These are phyloP conservation scores for Macaranga tanarius DNA, from an alignment of 441 rosid genomes.

Conservation along the genomic window DNA sequence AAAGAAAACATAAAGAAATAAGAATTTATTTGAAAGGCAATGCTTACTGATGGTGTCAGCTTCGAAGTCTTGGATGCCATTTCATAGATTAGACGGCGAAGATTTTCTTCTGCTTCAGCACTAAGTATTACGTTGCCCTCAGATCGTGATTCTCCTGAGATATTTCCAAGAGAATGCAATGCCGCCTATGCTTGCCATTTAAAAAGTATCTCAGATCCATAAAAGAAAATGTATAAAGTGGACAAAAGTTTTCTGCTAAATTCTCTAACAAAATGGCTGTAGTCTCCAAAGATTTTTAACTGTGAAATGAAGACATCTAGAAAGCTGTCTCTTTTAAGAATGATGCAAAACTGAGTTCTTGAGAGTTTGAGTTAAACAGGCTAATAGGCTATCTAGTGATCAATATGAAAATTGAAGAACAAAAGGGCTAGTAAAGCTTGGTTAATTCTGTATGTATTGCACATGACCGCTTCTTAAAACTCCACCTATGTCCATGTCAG, in stretches of 20 bases:
- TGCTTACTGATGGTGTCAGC: conserved; percentile 75
- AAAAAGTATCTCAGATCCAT: conserved; percentile 18
- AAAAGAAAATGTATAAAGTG: background rate
- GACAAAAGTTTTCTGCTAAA: background rate
- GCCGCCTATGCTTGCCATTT: conserved; percentile 62
- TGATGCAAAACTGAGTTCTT: background rate
- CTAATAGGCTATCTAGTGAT: background rate
- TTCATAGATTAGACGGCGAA: conserved; percentile 62
- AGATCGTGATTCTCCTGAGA: conserved; percentile 65
- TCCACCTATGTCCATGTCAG: no score
- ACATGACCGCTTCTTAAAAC: background rate
- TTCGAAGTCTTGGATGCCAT: conserved; percentile 72
- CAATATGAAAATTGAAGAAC: background rate
- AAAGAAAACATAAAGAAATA: background rate
- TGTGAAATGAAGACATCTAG: background rate
- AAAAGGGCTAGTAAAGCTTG: background rate
- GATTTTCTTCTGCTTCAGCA: conserved; percentile 72
- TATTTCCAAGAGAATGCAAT: conserved; percentile 72
- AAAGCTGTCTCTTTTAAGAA: conserved; percentile 3
- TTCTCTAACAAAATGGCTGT: background rate
- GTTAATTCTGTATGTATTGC: background rate
- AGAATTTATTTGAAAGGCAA: conserved; percentile 10
- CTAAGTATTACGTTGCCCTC: conserved; percentile 45
- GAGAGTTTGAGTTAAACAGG: background rate
- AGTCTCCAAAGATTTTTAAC: background rate